These are phyloP conservation scores for Aspergillus tanneri DNA, from an alignment of 2,329 filamentous ascomycete genomes.

Conservation along the genomic window DNA sequence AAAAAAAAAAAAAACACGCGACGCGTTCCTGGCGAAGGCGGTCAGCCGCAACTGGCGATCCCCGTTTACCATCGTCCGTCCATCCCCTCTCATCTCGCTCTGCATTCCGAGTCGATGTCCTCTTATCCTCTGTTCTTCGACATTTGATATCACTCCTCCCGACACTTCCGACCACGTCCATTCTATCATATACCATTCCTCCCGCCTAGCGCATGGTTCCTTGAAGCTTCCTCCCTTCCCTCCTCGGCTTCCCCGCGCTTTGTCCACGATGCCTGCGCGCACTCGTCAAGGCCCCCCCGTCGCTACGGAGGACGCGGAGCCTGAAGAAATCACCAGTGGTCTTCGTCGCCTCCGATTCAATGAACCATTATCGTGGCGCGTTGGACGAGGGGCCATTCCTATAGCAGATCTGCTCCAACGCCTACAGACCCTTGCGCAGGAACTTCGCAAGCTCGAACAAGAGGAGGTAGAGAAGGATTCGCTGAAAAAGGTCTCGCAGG, in stretches of 20 bases:
- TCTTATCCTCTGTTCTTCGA: not conserved
- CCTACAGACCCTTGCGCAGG: slow-evolving; percentile 75
- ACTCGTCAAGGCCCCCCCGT: slow-evolving; percentile 39
- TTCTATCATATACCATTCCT: not conserved
- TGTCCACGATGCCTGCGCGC: slow-evolving; percentile 44
- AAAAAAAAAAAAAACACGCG: slow-evolving; percentile 5
- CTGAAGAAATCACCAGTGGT: slow-evolving; percentile 33
- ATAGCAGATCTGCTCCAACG: slow-evolving; percentile 78
- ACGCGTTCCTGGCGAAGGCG: slow-evolving; percentile 7
- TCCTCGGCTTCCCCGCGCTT: slow-evolving; percentile 25
- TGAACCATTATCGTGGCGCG: slow-evolving; percentile 84
- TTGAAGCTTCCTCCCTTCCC: slow-evolving; percentile 17
- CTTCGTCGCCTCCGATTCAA: slow-evolving; percentile 67
- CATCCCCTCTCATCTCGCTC: slow-evolving; percentile 1
- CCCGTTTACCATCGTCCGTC: too few species aligned
- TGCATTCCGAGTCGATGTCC: not conserved
- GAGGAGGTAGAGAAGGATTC: slow-evolving; percentile 80
- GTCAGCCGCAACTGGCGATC: slow-evolving; percentile 3
- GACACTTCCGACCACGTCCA: too few species aligned
- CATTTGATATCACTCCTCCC: too few species aligned
- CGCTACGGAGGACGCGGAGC: slow-evolving; percentile 31
- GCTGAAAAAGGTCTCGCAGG: slow-evolving; percentile 78
- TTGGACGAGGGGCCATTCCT: slow-evolving; percentile 77
- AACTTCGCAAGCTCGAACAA: slow-evolving; percentile 83
- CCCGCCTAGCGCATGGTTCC: slow-evolving; percentile 20